A percentile compares a stretch with the other conserved stretches of the same genome.
phyloP scores from a whole-genome alignment of 208 protist genomes.

The Trypanosoma cruzi region DNA sequence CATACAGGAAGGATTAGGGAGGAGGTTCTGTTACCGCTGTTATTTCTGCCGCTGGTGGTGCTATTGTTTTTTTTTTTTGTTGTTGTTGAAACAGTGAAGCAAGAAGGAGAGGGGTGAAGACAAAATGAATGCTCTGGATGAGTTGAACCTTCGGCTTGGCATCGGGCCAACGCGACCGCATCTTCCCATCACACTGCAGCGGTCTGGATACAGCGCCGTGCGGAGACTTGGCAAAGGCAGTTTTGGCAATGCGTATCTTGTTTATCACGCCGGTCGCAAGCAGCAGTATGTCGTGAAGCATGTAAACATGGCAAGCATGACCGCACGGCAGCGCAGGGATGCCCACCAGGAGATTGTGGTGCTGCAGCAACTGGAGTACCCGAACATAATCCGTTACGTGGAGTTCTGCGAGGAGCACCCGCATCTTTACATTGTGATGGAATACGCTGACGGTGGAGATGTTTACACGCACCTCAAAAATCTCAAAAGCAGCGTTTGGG shows the following conservation, averaged over 20 bases:
- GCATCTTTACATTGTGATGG: slow-evolving; percentile 93
- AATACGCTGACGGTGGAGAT: slow-evolving; percentile 92
- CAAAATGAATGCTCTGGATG: slow-evolving; percentile 82
- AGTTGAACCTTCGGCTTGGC: slow-evolving; percentile 86
- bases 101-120: neutral
- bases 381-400: slow-evolving; percentile 92
- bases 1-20: too few species aligned
- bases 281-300: slow-evolving; percentile 92
- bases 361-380: slow-evolving; percentile 82
- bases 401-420: slow-evolving; percentile 84
- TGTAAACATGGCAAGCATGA: slow-evolving; percentile 74
- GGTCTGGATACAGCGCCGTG: slow-evolving; percentile 77
- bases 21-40: too few species aligned
- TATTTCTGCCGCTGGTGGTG: too few species aligned
- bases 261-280: slow-evolving; percentile 78
- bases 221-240: slow-evolving; percentile 92
- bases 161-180: slow-evolving; percentile 72
- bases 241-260: slow-evolving; percentile 91
- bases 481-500: slow-evolving; percentile 29
- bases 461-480: slow-evolving; percentile 73
- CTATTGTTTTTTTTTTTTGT: too few species aligned
- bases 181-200: slow-evolving; percentile 73
- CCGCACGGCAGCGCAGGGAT: slow-evolving; percentile 76
- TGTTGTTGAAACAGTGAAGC: slow-evolving; percentile 7
- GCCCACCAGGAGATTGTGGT: slow-evolving; percentile 92